Base-by-base conservation (phyloP, 176 grass and related monocot genomes). In the Avena insularis region DNA sequence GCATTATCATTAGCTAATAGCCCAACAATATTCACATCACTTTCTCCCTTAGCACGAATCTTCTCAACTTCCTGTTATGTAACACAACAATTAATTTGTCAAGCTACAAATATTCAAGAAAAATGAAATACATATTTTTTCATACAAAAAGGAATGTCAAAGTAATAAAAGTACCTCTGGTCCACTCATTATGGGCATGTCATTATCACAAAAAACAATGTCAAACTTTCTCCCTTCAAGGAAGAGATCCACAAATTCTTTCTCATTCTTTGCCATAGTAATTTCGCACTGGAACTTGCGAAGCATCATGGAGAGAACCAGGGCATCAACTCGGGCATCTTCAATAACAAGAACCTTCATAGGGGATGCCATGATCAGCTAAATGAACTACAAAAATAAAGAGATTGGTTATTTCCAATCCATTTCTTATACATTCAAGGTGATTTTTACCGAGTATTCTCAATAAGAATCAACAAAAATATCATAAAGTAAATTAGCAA, bases 161-260 rank as follows among this genome's bases (percentile, higher is more conserved):
- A 29, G 1, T 27, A 67, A 74, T 6, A 11, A 2, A 36, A 78
- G 16, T 70, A 88, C 87, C 87, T 84, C 74, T 43, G 87, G 81
- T 3, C 74, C 81, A 7, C 14, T 51, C 87, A 88, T 62, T 9
- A 84, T 0, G 1, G 87, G 81, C 87, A 88, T 84, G 13, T 84
- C 54, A 14, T 84, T 78, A 12, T 88, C 87, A 20, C 14, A 43
- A 4, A 88, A 60, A 79, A 88, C 43, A 53, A 84, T 84, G 14
- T 84, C 81, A 62, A 72, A 88, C 23, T 75, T 84, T 19, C 84
- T 79, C 14, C 87, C 87, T 77, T 71, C 27, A 14, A 84, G 27
- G 43, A 79, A 88, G 7, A 84, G 63, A 33, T 72, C 54, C 12
- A 88, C 43, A 20, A 81, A 81, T 62, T 88, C 74, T 79, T 88